phyloP scores from a whole-genome alignment of 2,329 filamentous ascomycete species.

The Sporothrix pseudoabietina region DNA sequence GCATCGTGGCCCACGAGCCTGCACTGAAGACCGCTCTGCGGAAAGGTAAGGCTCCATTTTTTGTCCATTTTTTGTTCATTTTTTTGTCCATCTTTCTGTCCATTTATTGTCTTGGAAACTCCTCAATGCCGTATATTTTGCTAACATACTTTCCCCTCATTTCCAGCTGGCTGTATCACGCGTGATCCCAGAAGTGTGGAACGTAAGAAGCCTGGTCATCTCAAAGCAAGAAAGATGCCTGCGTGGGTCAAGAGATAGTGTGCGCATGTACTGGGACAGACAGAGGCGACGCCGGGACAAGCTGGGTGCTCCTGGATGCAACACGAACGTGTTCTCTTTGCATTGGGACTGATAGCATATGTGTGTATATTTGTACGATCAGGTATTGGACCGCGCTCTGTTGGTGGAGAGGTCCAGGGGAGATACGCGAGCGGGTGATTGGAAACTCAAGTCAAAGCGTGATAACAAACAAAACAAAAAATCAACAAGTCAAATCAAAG shows the following conservation, averaged over 20 bases:
- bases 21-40: slow-evolving; percentile 83
- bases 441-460: slow-evolving; percentile 14
- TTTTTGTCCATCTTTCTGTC: not conserved
- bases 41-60: slow-evolving; percentile 62
- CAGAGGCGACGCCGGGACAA: not conserved
- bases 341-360: slow-evolving; percentile 4
- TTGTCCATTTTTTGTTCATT: not conserved
- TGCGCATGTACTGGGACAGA: not conserved
- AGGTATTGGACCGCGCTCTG: slow-evolving; percentile 23
- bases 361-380: slow-evolving; percentile 31
- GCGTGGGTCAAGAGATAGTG: slow-evolving; percentile 86
- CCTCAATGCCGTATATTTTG: not conserved
- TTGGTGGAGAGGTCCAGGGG: not conserved
- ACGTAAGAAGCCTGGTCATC: slow-evolving; percentile 93
- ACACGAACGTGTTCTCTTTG: not conserved
- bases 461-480: slow-evolving; percentile 10
- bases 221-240: slow-evolving; percentile 98
- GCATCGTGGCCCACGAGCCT: slow-evolving; percentile 87
- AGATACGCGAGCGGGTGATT: not conserved
- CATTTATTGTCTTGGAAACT: too few relatives aligned
- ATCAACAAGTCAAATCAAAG: not conserved
- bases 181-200: slow-evolving; percentile 90
- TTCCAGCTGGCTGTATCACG: slow-evolving; percentile 83
- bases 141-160: slow-evolving; percentile 34
- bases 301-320: not conserved